Evolutionary conservation across 495 filamentous ascomycete species (phyloP).

Genomic region (Diplogelasinospora grovesii): DNA sequence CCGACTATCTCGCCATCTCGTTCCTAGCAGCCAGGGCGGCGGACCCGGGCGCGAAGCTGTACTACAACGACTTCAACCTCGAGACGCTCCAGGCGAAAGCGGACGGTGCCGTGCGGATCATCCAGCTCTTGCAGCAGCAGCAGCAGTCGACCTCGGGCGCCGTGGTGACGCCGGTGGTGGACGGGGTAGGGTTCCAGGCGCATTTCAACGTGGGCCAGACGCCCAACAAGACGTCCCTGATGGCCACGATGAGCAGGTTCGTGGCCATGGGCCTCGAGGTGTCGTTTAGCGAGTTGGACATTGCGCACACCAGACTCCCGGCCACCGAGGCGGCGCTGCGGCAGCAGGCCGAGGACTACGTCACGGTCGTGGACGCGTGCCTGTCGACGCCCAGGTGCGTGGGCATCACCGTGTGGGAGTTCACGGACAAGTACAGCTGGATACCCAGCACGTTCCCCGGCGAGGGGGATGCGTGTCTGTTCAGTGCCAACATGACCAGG

Average conservation of each 20-base stretch:
- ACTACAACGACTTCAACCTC: slow-evolving; percentile 65
- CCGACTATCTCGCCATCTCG: slow-evolving; percentile 37
- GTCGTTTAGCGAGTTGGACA: slow-evolving; percentile 53
- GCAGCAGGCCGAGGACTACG: slow-evolving; percentile 51
- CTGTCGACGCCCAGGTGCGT: slow-evolving; percentile 44
- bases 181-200: slow-evolving; percentile 54
- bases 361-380: slow-evolving; percentile 45
- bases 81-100: slow-evolving; percentile 44
- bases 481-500: slow-evolving; percentile 36
- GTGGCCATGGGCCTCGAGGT: slow-evolving; percentile 43
- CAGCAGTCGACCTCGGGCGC: slow-evolving; percentile 32
- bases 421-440: slow-evolving; percentile 54
- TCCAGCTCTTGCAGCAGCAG: slow-evolving; percentile 37
- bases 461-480: slow-evolving; percentile 45
- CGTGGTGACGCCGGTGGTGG: slow-evolving; percentile 50
- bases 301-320: slow-evolving; percentile 33
- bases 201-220: slow-evolving; percentile 47
- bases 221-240: slow-evolving; percentile 28
- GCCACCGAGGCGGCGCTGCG: slow-evolving; percentile 26
- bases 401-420: slow-evolving; percentile 58
- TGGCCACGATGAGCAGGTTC: slow-evolving; percentile 32
- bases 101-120: slow-evolving; percentile 35
- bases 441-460: slow-evolving; percentile 40
- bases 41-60: slow-evolving; percentile 31
- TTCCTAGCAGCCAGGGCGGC: slow-evolving; percentile 35